Conservation (phyloP, 2,329 filamentous ascomycete species). For the Calycina marina region DNA sequence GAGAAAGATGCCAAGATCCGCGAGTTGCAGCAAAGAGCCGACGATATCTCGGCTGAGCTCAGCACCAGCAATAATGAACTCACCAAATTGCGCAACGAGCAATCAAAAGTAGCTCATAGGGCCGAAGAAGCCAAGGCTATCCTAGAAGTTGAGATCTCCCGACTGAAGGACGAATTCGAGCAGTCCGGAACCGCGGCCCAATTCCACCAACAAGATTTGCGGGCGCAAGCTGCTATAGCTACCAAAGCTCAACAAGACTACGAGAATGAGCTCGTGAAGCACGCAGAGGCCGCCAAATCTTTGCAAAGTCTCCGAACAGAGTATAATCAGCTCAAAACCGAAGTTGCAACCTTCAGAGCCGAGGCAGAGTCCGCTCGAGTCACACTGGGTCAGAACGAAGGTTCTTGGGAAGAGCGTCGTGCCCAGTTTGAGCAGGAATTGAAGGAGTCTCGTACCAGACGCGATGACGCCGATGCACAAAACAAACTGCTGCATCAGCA, state of each 20-base stretch:
- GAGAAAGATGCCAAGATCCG: constrained; percentile 69
- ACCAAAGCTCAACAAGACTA: constrained; percentile 90
- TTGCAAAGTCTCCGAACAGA: constrained; percentile 68
- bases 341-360: constrained; percentile 58
- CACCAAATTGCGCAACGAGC: constrained; percentile 62
- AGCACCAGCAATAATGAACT: constrained; percentile 71
- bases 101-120: constrained; percentile 56
- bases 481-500: constrained; percentile 86
- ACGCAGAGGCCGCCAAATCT: constrained; percentile 83
- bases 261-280: constrained; percentile 84
- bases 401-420: constrained; percentile 74
- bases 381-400: constrained; percentile 63
- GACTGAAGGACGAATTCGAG: constrained; percentile 73
- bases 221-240: constrained; percentile 85
- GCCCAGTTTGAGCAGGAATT: constrained; percentile 76
- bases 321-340: constrained; percentile 67
- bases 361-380: constrained; percentile 79
- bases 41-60: constrained; percentile 73
- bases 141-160: constrained; percentile 63
- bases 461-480: constrained; percentile 74
- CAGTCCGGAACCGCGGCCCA: constrained; percentile 65
- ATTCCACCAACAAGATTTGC: constrained; percentile 81
- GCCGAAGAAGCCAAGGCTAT: constrained; percentile 71
- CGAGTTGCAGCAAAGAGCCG: constrained; percentile 69
- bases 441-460: constrained; percentile 58